Percentiles rank a stretch among this genome's conserved stretches.
These are phyloP conservation scores for Boletus insuetus DNA, from an alignment of 768 basidiomycete genomes.

Conservation along the genomic window DNA sequence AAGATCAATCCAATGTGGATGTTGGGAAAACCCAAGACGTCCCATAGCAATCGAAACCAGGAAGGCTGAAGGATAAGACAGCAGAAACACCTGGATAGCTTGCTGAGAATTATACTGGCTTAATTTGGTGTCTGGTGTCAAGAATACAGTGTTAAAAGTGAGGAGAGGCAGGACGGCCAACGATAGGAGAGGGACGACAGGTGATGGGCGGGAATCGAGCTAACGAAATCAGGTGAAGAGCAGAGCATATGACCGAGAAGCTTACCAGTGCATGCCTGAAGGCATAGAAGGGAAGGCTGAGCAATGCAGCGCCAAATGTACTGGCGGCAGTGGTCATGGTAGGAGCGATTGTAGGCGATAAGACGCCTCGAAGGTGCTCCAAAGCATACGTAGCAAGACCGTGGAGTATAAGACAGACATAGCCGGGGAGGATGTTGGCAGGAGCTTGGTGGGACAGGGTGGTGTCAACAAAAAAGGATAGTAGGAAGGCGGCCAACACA, in stretches of 20 bases:
- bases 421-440: slow-evolving; percentile 53
- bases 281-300: slow-evolving; percentile 63
- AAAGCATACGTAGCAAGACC: slow-evolving; percentile 57
- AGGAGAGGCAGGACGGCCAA: slow-evolving; percentile 60
- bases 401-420: slow-evolving; percentile 61
- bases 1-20: slow-evolving; percentile 57
- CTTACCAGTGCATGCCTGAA: slow-evolving; percentile 60
- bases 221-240: slow-evolving; percentile 22
- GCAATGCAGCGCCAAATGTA: slow-evolving; percentile 58
- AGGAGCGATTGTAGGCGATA: slow-evolving; percentile 57
- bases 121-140: slow-evolving; percentile 49
- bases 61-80: slow-evolving; percentile 56
- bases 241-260: neutral
- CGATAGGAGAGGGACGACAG: slow-evolving; percentile 54
- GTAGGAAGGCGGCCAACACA: slow-evolving; percentile 44
- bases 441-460: slow-evolving; percentile 37
- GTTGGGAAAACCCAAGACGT: slow-evolving; percentile 59
- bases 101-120: slow-evolving; percentile 48
- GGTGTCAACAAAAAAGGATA: slow-evolving; percentile 61
- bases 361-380: slow-evolving; percentile 57
- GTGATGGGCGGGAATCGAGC: slow-evolving; percentile 51
- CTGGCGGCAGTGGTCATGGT: slow-evolving; percentile 55
- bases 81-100: slow-evolving; percentile 51
- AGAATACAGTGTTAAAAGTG: slow-evolving; percentile 59
- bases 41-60: slow-evolving; percentile 54